Base-by-base conservation (phyloP, 2,329 filamentous ascomycete genomes). In the Onygenales sp. region DNA sequence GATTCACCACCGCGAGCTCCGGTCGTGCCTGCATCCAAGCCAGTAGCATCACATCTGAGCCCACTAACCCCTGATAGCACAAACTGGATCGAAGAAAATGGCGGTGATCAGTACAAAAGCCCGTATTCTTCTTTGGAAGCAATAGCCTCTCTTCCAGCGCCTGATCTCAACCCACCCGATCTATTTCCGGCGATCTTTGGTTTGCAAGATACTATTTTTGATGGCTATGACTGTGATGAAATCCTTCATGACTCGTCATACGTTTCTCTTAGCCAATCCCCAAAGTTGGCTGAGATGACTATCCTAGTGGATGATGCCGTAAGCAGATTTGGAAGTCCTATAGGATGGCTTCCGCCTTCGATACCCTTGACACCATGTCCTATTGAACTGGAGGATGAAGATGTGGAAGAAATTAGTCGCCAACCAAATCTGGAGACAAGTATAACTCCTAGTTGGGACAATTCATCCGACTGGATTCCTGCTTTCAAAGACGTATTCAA, bases 381-480 rank as follows among this genome's bases (percentile, higher is more conserved):
- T 9, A 11, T 41, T 14, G 5, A 44, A 50, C 14, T 42, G 13
- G 10, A 17, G 21, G 59, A 76, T 13, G 75, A 79, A 32, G 76
- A 78, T 42, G 68, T 82, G 10, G 80, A 83, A 61, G 79, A 83
- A 52, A 74, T 83, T 43, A 68, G 78, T 17, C 71, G 78, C 39
- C 63, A 67, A 43, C 58, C 66, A 9, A 63, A 70, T 17, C 55
- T 61, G 6, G 61, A 64, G 63, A 65, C 39, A 9, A 35, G 14
- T n/a, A 21, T 31, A 21, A 9, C 44, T 7, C 50, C 31, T 11
- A 36, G 36, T 21, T 42, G 44, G 38, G 31, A 32, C 9, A 14
- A 14, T 35, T 5, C 27, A 3, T 43, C 32, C 8, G 8, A 14
- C n/a, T 36, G 38, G 35, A 43, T 43, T 5, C 13, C 27, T 43